Evolutionary conservation across 192 early-diverging fungal genomes (phyloP), one percentile per base, ranked within the genome.

Genomic region (Backusella tuberculispora): DNA sequence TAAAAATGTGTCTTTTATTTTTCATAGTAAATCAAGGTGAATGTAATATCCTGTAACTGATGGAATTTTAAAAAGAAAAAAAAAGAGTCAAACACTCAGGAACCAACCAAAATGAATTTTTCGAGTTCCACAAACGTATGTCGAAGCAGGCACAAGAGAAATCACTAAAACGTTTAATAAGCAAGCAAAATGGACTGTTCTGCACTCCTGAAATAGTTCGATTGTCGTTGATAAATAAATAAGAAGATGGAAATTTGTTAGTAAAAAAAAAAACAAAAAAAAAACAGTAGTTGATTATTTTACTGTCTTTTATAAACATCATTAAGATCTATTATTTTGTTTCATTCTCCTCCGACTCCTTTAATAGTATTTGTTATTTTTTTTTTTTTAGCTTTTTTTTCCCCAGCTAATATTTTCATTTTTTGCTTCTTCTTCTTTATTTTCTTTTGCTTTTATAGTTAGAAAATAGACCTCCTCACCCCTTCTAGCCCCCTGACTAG

Each of bases 121-220:
- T 9, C 10, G 50, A 53, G 50, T 56, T 56, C 24, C 50, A 56
- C 50, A 56, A 50, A 21, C 48, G 48, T 50, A 50, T n/a, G 17
- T 50, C 19, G 19, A 21, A 56, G 19, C 50, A 56, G 24, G 12
- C 24, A 56, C 9, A 56, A n/a, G 50, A 56, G 24, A 56, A 24
- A 56, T 56, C 50, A 56, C 50, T 21, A 56, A 56, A 19, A 21
- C 50, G 50, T 21, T 56, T 21, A 56, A 56, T 56, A 56, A 56
- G 24, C 19, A 56, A 56, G 50, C 50, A 56, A 56, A 21, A 56
- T 56, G 21, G 19, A 19, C 24, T 21, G 1, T 6, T 13, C 47
- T 48, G 15, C 17, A 48, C 21, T 56, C 21, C 21, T 56, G 8
- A 45, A 45, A 10, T 42, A 42, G 41, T 7, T 42, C 3, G 41